Conservation (phyloP, 495 filamentous ascomycete species). For the Daldinia childiae region DNA sequence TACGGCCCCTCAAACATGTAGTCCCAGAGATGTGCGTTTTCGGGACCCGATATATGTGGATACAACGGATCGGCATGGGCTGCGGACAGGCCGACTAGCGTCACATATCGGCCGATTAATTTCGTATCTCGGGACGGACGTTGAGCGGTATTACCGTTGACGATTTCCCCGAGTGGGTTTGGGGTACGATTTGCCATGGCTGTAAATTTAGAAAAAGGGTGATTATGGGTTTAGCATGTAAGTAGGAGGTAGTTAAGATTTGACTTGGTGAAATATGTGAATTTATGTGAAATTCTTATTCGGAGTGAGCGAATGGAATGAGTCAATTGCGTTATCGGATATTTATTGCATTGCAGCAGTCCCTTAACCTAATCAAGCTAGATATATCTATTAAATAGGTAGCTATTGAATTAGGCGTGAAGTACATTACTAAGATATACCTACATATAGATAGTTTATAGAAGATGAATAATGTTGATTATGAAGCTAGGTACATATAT, state of each 20-base stretch:
- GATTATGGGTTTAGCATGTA: background rate
- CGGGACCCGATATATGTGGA: constrained; percentile 48
- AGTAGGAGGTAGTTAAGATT: background rate
- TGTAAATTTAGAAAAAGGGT: background rate
- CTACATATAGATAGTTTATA: no score
- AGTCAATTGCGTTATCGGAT: background rate
- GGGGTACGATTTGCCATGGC: constrained; percentile 18
- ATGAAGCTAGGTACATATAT: no score
- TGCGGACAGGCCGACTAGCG: constrained; percentile 49
- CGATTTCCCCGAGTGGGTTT: constrained; percentile 41
- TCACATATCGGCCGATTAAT: constrained; percentile 52
- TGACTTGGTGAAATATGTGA: background rate
- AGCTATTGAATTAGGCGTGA: background rate
- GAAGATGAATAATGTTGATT: no score
- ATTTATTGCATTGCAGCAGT: background rate
- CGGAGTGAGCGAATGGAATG: background rate
- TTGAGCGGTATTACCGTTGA: constrained; percentile 36
- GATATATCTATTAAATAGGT: background rate
- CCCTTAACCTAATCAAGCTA: constrained; percentile 5
- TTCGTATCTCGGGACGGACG: constrained; percentile 39
- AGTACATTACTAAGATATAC: background rate
- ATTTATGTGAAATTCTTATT: background rate
- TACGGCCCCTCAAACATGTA: constrained; percentile 59
- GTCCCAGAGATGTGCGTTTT: constrained; percentile 55
- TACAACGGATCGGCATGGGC: constrained; percentile 55